Evolutionary conservation across 1,284 basidiomycete genomes (phyloP).

Genomic region (Ustilago xerochloae): DNA sequence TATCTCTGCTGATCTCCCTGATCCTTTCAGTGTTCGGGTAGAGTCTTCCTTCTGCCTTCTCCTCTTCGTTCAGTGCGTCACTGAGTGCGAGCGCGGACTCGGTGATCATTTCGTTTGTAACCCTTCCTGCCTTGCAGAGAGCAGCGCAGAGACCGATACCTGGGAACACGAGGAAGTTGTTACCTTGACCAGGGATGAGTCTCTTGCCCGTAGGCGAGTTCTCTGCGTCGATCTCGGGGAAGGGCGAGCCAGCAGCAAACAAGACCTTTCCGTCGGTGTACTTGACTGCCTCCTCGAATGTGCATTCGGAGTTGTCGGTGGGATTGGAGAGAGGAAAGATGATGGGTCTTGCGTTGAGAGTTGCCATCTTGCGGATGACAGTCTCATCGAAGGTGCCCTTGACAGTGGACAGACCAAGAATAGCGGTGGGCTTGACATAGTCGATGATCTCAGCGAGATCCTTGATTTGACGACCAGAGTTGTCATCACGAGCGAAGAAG

Average conservation of each 20-base stretch:
- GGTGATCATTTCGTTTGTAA: conserved; percentile 80
- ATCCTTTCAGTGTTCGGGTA: conserved; percentile 63
- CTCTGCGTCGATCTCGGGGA: conserved; percentile 73
- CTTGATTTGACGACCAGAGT: conserved; percentile 61
- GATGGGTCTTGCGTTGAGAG: conserved; percentile 85
- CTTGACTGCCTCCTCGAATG: conserved; percentile 83
- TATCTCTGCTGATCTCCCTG: conserved; percentile 60
- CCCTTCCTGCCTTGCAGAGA: conserved; percentile 77
- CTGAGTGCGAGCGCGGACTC: conserved; percentile 78
- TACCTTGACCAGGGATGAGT: conserved; percentile 87
- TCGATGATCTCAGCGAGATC: conserved; percentile 81
- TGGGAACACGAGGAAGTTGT: conserved; percentile 75
- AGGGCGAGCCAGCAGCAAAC: conserved; percentile 91
- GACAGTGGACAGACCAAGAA: conserved; percentile 89
- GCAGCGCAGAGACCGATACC: conserved; percentile 63
- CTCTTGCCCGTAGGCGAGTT: conserved; percentile 73
- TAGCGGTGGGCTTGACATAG: conserved; percentile 87
- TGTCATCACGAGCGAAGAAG: conserved; percentile 64
- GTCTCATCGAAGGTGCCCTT: conserved; percentile 82
- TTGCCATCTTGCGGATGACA: conserved; percentile 84
- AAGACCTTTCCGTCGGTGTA: conserved; percentile 76
- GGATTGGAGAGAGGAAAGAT: conserved; percentile 98
- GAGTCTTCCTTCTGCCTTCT: conserved; percentile 70
- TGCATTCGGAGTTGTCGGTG: conserved; percentile 78
- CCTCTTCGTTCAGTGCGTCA: conserved; percentile 79